Conservation (phyloP, 2,329 filamentous ascomycete species). For the Chalara sp. region DNA sequence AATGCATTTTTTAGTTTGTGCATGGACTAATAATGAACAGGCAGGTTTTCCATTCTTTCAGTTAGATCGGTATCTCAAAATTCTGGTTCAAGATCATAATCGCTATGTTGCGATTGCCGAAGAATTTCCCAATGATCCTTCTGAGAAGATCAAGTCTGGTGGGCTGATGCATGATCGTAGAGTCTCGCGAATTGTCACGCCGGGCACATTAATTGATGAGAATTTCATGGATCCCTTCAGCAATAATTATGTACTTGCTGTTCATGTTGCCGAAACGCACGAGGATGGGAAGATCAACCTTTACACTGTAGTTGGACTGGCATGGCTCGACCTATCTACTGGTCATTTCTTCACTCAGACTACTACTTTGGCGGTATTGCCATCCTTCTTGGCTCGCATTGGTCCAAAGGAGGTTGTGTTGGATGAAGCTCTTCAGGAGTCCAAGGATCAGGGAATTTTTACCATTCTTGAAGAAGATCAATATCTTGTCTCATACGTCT, state of each 20-base stretch:
- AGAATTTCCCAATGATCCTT: slow-evolving; percentile 72
- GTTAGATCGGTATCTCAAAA: slow-evolving; percentile 86
- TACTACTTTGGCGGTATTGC: slow-evolving; percentile 61
- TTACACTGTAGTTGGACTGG: slow-evolving; percentile 56
- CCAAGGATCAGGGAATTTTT: slow-evolving; percentile 55
- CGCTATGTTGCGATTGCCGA: slow-evolving; percentile 92
- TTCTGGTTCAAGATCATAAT: slow-evolving; percentile 83
- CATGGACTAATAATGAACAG: slow-evolving; percentile 32
- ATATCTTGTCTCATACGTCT: slow-evolving; percentile 68
- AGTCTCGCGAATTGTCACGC: slow-evolving; percentile 83
- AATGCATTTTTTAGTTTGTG: neutral
- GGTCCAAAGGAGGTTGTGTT: slow-evolving; percentile 80
- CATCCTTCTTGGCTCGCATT: slow-evolving; percentile 78
- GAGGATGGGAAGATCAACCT: neutral
- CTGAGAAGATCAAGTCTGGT: slow-evolving; percentile 65
- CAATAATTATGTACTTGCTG: slow-evolving; percentile 85
- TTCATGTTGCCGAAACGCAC: slow-evolving; percentile 48
- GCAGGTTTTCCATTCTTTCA: slow-evolving; percentile 92
- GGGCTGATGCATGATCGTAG: slow-evolving; percentile 78
- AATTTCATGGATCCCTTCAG: slow-evolving; percentile 92
- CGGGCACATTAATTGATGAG: slow-evolving; percentile 93
- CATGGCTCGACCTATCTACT: slow-evolving; percentile 93
- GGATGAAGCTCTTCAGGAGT: slow-evolving; percentile 52
- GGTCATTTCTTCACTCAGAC: slow-evolving; percentile 87
- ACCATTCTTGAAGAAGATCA: slow-evolving; percentile 67